Evolutionary conservation across 371 early-diverging fungal species (phyloP), one percentile per base, ranked within the genome.

Genomic region (Parasitella parasitica): DNA sequence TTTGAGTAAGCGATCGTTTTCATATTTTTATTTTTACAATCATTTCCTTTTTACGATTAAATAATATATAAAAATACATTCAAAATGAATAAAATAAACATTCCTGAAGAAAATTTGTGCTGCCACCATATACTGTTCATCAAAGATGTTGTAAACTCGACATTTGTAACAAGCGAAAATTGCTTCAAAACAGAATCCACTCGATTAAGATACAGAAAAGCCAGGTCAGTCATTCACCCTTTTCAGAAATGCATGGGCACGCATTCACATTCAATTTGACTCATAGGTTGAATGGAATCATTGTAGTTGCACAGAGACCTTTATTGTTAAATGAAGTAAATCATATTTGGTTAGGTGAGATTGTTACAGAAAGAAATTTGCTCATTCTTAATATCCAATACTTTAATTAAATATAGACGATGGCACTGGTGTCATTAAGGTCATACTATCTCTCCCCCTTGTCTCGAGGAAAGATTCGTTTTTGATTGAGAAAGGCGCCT

Each of bases 101-200:
- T 66, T 20, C 0, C 18, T 6, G 54, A 66, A 43, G 66, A 66
- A 11, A 66, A 61, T 46, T 28, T 66, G 37, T 22, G 57, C 16
- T 66, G 66, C 20, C 66, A 66, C 22, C 66, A 66, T 52, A 36
- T 67, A 28, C 18, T 67, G 5, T 67, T 67, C 22, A 67, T 53
- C 20, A 51, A 54, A 20, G 70, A 62, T 36, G 62, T 67, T 16
- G 22, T 54, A 3, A 16, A 37, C 4, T 37, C 59, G 6, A 37
- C 48, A 8, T 54, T 43, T 20, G 12, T 61, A 8, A 12, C 30
- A 11, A 4, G 6, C 4, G 12, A 41, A 16, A 43, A 55, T 15
- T 59, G 59, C 5, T 59, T 55, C 37, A 51, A 53, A 22, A 57
- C 55, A 6, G 28, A 11, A 39, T 8, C 6, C 11, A 59, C 37